These are phyloP conservation scores for Linum trigynum DNA, from an alignment of 345 rosid genomes.

Conservation along the genomic window DNA sequence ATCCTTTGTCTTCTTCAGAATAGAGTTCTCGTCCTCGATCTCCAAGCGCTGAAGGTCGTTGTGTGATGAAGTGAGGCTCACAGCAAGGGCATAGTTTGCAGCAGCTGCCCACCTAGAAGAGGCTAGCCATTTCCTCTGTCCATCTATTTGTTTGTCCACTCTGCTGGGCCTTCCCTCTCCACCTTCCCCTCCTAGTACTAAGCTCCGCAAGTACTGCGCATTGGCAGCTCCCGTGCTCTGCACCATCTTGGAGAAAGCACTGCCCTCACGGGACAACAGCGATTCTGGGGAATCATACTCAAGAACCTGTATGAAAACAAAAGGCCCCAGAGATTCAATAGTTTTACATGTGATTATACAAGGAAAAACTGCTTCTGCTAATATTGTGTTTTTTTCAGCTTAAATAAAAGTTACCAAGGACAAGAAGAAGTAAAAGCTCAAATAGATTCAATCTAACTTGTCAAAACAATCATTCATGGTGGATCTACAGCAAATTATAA, in stretches of 20 bases:
- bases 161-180: constrained; percentile 7
- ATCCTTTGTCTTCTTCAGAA: constrained; percentile 4
- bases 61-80: constrained; percentile 56
- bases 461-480: no score
- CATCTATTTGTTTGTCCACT: constrained; percentile 3
- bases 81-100: constrained; percentile 60
- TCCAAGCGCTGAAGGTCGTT: constrained; percentile 45
- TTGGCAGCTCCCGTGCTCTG: constrained; percentile 94
- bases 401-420: no score
- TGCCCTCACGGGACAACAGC: constrained; percentile 54
- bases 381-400: no score
- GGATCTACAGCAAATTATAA: no score
- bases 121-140: constrained; percentile 19
- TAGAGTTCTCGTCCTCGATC: constrained; percentile 1
- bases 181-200: constrained; percentile 43
- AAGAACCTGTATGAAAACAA: constrained; percentile 47
- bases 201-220: constrained; percentile 76
- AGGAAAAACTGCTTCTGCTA: background rate
- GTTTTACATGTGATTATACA: background rate
- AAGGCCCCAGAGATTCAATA: background rate
- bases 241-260: constrained; percentile 94
- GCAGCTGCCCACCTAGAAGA: constrained; percentile 33
- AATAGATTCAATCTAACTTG: no score
- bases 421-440: no score
- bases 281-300: constrained; percentile 79